These are phyloP conservation scores for Lathyrus tuberosus DNA, from an alignment of 306 rosid genomes.

Conservation along the genomic window DNA sequence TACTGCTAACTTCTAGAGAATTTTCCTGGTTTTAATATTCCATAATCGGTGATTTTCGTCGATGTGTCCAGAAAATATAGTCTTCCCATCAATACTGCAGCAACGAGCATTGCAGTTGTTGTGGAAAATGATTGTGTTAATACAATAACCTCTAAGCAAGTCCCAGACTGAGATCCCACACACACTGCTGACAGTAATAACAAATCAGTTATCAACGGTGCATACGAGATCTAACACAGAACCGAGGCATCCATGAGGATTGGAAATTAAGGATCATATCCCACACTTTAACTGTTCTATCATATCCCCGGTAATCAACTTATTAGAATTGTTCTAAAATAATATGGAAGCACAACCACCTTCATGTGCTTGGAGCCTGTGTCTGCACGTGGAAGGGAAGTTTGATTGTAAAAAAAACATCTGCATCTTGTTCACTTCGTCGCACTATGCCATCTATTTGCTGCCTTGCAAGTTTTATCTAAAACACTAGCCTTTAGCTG, in stretches of 20 bases:
- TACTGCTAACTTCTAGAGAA: constrained; percentile 89
- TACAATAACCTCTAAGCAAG: constrained; percentile 88
- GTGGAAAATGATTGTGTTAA: too few species aligned
- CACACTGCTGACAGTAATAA: constrained; percentile 96
- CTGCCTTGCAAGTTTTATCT: too few species aligned
- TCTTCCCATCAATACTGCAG: constrained; percentile 87
- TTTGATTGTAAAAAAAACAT: constrained; percentile 65
- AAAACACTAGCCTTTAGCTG: too few species aligned
- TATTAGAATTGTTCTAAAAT: constrained; percentile 71
- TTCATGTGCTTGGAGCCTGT: constrained; percentile 77
- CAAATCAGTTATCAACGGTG: constrained; percentile 79
- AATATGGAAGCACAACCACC: constrained; percentile 90
- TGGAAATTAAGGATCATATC: constrained; percentile 65
- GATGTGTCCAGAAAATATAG: constrained; percentile 86
- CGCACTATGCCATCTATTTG: constrained; percentile 97
- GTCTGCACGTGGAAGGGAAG: constrained; percentile 73
- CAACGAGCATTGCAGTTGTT: constrained; percentile 85
- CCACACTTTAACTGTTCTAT: too few species aligned
- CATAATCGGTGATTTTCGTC: constrained; percentile 92
- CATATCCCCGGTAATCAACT: constrained; percentile 94
- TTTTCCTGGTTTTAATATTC: constrained; percentile 81
- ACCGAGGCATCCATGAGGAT: constrained; percentile 84
- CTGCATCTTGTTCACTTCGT: constrained; percentile 83
- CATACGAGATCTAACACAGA: constrained; percentile 84
- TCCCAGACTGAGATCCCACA: constrained; percentile 94